phyloP scores from a whole-genome alignment of 139 green algal genomes.

The Volvox africanus region DNA sequence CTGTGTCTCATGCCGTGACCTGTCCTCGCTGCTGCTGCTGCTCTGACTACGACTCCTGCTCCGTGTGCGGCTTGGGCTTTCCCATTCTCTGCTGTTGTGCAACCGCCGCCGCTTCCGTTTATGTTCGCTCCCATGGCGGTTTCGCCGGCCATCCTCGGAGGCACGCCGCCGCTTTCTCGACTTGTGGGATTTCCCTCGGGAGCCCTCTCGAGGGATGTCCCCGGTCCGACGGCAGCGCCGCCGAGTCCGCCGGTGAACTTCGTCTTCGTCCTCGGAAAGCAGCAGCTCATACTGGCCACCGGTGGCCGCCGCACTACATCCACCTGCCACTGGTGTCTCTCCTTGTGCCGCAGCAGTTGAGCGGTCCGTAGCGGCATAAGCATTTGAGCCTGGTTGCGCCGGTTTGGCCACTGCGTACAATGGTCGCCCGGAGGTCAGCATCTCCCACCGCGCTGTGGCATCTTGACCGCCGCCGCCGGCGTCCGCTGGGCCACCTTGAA shows the following conservation, averaged over 20 bases:
- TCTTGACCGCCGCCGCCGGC: neutral
- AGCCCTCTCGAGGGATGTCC: neutral
- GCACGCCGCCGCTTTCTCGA: neutral
- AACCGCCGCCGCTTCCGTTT: neutral
- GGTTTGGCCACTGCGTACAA: no score
- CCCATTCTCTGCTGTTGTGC: neutral
- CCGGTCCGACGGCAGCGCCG: neutral
- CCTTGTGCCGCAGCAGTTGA: no score
- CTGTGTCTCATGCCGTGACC: neutral
- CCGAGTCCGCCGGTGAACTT: neutral
- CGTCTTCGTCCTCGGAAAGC: constrained; percentile 1
- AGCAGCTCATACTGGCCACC: constrained; percentile 24
- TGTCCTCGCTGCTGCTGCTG: neutral
- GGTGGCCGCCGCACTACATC: neutral
- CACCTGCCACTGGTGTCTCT: neutral
- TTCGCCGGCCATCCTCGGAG: neutral
- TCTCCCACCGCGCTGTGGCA: neutral
- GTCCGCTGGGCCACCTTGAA: neutral
- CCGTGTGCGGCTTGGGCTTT: neutral
- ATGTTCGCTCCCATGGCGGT: neutral
- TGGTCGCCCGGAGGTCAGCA: no score
- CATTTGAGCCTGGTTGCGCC: no score
- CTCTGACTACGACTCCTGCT: constrained; percentile 12
- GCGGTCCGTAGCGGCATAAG: no score
- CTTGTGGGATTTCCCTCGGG: neutral